Evolutionary conservation across 352 stramenopile species (phyloP).

Genomic region (Phytophthora pistaciae): DNA sequence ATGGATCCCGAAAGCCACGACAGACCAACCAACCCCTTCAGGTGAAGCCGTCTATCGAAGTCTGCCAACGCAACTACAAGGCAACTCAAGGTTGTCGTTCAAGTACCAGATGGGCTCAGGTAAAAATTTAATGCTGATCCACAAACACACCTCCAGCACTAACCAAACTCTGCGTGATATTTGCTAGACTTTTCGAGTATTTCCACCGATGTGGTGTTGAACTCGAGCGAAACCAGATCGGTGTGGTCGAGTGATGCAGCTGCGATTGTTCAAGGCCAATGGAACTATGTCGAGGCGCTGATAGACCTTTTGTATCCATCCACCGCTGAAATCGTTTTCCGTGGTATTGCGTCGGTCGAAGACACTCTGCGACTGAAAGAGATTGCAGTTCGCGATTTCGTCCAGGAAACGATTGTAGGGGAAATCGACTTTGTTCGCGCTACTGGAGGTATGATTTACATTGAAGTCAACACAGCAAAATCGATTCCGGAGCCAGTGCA

Average conservation of each 20-base stretch:
- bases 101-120: slow-evolving; percentile 47
- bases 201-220: slow-evolving; percentile 42
- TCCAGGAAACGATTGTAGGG: slow-evolving; percentile 19
- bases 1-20: slow-evolving; percentile 28
- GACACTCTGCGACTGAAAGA: slow-evolving; percentile 53
- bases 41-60: slow-evolving; percentile 42
- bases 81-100: slow-evolving; percentile 39
- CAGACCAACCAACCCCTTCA: slow-evolving; percentile 7
- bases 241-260: slow-evolving; percentile 50
- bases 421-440: slow-evolving; percentile 31
- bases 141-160: background rate
- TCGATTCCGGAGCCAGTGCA: slow-evolving; percentile 25
- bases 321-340: slow-evolving; percentile 47
- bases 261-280: slow-evolving; percentile 23
- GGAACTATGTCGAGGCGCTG: slow-evolving; percentile 33
- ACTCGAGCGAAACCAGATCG: slow-evolving; percentile 19
- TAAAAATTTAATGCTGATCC: slow-evolving; percentile 6
- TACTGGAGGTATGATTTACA: slow-evolving; percentile 58
- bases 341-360: slow-evolving; percentile 22
- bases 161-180: background rate
- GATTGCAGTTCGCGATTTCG: slow-evolving; percentile 34
- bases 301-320: slow-evolving; percentile 32
- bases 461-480: slow-evolving; percentile 20
- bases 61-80: slow-evolving; percentile 22
- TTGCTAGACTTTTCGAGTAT: slow-evolving; percentile 49